Evolutionary conservation across 2,329 filamentous ascomycete species (phyloP).

Genomic region (Elsinoe ampelina): DNA sequence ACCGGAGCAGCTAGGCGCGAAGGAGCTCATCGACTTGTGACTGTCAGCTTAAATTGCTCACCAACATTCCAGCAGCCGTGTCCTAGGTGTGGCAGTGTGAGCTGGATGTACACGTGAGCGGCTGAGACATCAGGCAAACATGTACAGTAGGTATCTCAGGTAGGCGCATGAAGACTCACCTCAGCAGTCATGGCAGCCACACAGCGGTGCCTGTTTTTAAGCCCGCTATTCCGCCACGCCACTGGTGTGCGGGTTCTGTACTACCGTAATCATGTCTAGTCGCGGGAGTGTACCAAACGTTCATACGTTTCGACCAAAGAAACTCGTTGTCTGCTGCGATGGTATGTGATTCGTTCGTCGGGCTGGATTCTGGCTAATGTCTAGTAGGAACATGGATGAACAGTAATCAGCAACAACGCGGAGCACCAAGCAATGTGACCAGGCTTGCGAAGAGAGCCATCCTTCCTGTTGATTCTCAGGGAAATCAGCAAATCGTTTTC

Average conservation of each 20-base stretch:
- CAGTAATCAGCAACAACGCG: constrained; percentile 22
- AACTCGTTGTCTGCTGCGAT: constrained; percentile 14
- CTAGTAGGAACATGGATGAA: constrained; percentile 9
- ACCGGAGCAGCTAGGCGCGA: not conserved
- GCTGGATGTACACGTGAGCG: not conserved
- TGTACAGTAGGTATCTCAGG: not conserved
- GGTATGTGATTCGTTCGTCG: not conserved
- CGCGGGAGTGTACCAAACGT: not conserved
- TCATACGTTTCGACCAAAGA: not conserved
- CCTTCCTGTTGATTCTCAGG: constrained; percentile 24
- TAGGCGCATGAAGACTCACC: not conserved
- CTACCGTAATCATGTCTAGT: not conserved
- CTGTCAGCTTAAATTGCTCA: not conserved
- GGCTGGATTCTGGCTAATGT: too few species aligned
- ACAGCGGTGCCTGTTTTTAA: not conserved
- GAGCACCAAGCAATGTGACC: constrained; percentile 29
- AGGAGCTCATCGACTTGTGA: not conserved
- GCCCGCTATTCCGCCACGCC: not conserved
- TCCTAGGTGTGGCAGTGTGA: not conserved
- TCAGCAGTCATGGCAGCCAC: not conserved
- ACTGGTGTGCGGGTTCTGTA: not conserved
- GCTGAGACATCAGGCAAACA: not conserved
- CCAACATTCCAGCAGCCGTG: not conserved
- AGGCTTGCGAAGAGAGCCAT: constrained; percentile 27
- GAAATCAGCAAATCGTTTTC: constrained; percentile 30